phyloP scores from a whole-genome alignment of 225 moss, liverwort and hornwort genomes.

The Marchantia paleacea region DNA sequence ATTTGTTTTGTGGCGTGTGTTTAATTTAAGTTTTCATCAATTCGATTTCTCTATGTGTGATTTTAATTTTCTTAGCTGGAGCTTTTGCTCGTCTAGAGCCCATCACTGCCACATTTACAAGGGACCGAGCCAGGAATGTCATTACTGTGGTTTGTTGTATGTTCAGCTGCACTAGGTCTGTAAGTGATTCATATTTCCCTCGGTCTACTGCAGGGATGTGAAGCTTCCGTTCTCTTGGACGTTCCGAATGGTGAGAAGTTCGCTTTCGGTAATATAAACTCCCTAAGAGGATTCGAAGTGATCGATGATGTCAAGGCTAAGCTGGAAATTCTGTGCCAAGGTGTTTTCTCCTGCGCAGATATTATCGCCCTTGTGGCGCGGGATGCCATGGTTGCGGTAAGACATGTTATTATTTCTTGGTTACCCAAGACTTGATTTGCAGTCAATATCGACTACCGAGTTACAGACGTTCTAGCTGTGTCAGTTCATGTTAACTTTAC shows the following conservation, averaged over 20 bases:
- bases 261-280: conserved; percentile 30
- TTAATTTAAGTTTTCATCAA: too few relatives aligned
- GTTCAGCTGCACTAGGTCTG: too few relatives aligned
- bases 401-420: not conserved
- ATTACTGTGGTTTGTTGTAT: too few relatives aligned
- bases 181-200: too few relatives aligned
- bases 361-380: conserved; percentile 30
- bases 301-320: conserved; percentile 20
- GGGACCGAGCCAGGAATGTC: too few relatives aligned
- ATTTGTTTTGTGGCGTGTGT: too few relatives aligned
- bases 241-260: conserved; percentile 12
- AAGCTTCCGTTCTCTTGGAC: conserved; percentile 37
- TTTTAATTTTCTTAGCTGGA: too few relatives aligned
- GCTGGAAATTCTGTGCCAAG: conserved; percentile 23
- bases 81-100: too few relatives aligned
- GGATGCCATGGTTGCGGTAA: conserved; percentile 24
- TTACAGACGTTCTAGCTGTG: not conserved
- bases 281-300: conserved; percentile 37
- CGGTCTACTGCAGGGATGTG: conserved; percentile 34
- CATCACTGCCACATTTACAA: too few relatives aligned
- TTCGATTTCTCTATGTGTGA: too few relatives aligned
- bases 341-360: conserved; percentile 36
- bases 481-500: not conserved
- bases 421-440: not conserved
- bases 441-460: too few relatives aligned